Evolutionary conservation across 768 basidiomycete genomes (phyloP).

Genomic region (Gymnopilus junonius): DNA sequence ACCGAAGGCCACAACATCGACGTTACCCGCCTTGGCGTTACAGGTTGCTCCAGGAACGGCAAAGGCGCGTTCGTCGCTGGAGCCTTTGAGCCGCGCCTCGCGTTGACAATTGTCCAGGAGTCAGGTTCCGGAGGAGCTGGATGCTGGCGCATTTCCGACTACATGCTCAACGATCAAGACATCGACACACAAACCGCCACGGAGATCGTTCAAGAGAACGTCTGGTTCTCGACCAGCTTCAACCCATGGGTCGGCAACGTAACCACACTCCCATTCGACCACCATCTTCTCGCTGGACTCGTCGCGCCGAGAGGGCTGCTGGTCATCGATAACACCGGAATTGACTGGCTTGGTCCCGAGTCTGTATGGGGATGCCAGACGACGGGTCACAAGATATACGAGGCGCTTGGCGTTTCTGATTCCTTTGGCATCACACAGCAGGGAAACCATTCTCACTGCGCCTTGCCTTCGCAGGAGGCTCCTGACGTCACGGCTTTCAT

Average conservation of each 20-base stretch:
- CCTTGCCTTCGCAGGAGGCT: conserved; percentile 47
- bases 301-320: conserved; percentile 55
- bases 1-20: conserved; percentile 50
- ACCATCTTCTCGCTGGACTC: conserved; percentile 55
- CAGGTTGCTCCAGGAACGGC: conserved; percentile 59
- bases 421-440: conserved; percentile 54
- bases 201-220: conserved; percentile 57
- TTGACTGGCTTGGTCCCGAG: conserved; percentile 55
- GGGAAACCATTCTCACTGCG: conserved; percentile 54
- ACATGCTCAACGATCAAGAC: conserved; percentile 39
- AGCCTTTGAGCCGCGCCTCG: conserved; percentile 56
- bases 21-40: conserved; percentile 48
- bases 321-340: conserved; percentile 55
- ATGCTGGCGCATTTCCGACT: conserved; percentile 58
- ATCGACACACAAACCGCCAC: conserved; percentile 50
- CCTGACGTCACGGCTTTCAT: conserved; percentile 51
- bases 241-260: conserved; percentile 46
- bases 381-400: conserved; percentile 48
- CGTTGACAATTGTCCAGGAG: conserved; percentile 60
- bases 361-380: conserved; percentile 52
- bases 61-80: conserved; percentile 61
- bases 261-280: conserved; percentile 52
- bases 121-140: conserved; percentile 59
- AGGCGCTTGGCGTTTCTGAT: conserved; percentile 48
- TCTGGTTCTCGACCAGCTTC: conserved; percentile 57